Conservation (phyloP, 2,329 filamentous ascomycete species). For the Aureobasidium sp. region DNA sequence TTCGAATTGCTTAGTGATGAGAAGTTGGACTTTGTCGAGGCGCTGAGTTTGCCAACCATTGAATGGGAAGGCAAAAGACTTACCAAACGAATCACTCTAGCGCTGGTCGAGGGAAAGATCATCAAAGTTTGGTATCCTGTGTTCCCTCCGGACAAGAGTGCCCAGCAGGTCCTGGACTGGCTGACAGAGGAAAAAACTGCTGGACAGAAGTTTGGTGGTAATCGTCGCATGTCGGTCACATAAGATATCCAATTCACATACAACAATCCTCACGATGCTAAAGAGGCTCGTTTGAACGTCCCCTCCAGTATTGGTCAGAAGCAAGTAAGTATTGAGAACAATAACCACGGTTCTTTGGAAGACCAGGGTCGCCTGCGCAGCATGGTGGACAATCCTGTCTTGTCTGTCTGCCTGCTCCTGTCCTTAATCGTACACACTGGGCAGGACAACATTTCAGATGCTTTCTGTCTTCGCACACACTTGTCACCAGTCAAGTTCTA, state of each 20-base stretch:
- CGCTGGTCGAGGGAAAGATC: constrained; percentile 34
- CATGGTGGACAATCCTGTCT: not conserved
- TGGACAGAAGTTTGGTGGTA: not conserved
- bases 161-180: constrained; percentile 32
- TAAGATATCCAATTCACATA: not conserved
- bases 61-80: constrained; percentile 33
- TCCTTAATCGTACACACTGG: too few relatives aligned
- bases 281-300: too few relatives aligned
- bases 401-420: not conserved
- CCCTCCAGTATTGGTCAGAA: too few relatives aligned
- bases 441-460: not conserved
- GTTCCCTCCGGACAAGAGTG: constrained; percentile 36
- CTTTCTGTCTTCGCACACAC: not conserved
- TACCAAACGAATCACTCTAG: constrained; percentile 34
- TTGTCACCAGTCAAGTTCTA: not conserved
- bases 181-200: constrained; percentile 2
- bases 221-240: not conserved
- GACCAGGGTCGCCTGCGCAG: not conserved
- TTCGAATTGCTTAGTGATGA: constrained; percentile 38
- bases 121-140: constrained; percentile 39
- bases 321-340: too few relatives aligned
- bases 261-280: too few relatives aligned
- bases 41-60: constrained; percentile 33
- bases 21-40: constrained; percentile 29
- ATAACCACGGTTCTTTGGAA: not conserved